Conservation (phyloP, 2,329 filamentous ascomycete species). For the Curvularia sp. region DNA sequence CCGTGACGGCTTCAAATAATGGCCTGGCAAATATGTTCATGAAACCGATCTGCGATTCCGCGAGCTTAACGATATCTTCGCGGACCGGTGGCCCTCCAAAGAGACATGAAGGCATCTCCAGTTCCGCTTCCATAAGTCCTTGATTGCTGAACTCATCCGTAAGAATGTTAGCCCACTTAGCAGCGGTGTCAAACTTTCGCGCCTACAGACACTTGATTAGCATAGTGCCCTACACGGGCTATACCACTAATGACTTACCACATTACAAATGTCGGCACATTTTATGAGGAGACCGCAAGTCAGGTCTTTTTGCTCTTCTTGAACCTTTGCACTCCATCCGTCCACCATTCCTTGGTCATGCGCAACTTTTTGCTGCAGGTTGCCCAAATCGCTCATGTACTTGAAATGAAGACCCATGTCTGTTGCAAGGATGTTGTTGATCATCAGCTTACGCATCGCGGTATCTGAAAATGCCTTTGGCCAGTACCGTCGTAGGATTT, state of each 20-base stretch:
- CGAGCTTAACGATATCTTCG: constrained; percentile 81
- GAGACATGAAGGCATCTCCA: constrained; percentile 86
- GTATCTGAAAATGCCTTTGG: constrained; percentile 78
- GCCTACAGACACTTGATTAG: constrained; percentile 62
- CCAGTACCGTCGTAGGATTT: constrained; percentile 93
- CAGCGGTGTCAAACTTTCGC: constrained; percentile 79
- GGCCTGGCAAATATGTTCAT: constrained; percentile 96
- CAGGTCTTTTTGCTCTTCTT: constrained; percentile 78
- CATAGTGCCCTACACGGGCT: neutral
- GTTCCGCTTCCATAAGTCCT: constrained; percentile 86
- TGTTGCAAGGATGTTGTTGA: constrained; percentile 95
- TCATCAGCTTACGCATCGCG: constrained; percentile 87
- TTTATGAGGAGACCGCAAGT: constrained; percentile 95
- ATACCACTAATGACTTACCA: constrained; percentile 67
- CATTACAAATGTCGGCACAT: constrained; percentile 98
- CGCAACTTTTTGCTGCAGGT: constrained; percentile 78
- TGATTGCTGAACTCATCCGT: constrained; percentile 95
- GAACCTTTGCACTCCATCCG: constrained; percentile 76
- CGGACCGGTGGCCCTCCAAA: constrained; percentile 80
- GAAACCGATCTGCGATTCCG: constrained; percentile 89
- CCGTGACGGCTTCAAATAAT: constrained; percentile 85
- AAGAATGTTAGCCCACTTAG: constrained; percentile 91
- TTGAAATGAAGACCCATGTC: constrained; percentile 98
- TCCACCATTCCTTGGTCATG: constrained; percentile 69
- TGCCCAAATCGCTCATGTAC: constrained; percentile 89